A percentile compares a stretch with the other conserved stretches of the same genome.
phyloP scores from a whole-genome alignment of 1,284 basidiomycete species.

The Waitea zeae region DNA sequence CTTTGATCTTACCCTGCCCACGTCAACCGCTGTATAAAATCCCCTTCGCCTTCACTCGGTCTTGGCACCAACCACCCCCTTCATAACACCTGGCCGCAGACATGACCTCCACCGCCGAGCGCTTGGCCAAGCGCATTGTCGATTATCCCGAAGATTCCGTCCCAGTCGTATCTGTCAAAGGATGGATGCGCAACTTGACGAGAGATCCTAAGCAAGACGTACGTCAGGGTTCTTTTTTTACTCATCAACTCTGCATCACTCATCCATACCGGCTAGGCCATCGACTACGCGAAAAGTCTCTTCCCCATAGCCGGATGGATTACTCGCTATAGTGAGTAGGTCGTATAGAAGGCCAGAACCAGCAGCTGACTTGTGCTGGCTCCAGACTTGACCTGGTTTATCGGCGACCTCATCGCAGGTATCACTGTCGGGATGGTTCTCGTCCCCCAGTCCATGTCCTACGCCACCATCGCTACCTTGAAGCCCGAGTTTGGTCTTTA shows the following conservation, averaged over 20 bases:
- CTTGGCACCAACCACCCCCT: too few relatives aligned
- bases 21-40: too few relatives aligned
- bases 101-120: constrained; percentile 29
- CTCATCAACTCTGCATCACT: constrained; percentile 6
- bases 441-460: constrained; percentile 81
- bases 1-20: too few relatives aligned
- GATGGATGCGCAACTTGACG: constrained; percentile 28
- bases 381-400: constrained; percentile 58
- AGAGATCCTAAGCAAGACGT: constrained; percentile 30
- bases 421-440: constrained; percentile 85
- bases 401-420: constrained; percentile 76
- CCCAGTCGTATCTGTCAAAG: constrained; percentile 33
- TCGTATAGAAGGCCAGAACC: constrained; percentile 8
- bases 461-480: constrained; percentile 77
- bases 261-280: constrained; percentile 20
- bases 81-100: too few relatives aligned
- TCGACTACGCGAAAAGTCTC: constrained; percentile 45
- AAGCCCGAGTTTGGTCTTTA: constrained; percentile 85
- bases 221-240: constrained; percentile 9
- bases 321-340: constrained; percentile 57
- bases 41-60: too few relatives aligned
- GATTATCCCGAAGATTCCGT: constrained; percentile 40
- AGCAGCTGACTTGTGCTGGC: constrained; percentile 5
- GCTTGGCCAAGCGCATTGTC: constrained; percentile 38
- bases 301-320: constrained; percentile 82